Base-by-base conservation (phyloP, 768 basidiomycete species). In the Tricholoma sp. region DNA sequence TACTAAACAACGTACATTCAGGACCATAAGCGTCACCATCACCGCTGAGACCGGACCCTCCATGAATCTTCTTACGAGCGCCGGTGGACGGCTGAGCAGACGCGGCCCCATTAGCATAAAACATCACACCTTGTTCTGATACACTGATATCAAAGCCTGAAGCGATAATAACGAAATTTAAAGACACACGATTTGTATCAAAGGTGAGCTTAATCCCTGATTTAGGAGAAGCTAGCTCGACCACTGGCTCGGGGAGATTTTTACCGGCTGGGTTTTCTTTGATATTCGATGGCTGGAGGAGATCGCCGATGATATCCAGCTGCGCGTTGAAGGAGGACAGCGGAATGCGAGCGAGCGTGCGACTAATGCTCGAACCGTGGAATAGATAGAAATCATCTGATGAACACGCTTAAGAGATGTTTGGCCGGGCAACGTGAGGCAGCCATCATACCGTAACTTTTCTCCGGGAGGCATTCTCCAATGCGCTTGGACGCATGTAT, bases 21-120 rank as follows among this genome's bases (percentile, higher is more conserved):
- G 80, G 74, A 32, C 74, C 71, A 65, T 90, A 89, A 5, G 84
- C 81, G 56, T 85, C 81, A 0, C 82, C 82, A 19, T 76, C 67
- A 22, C 76, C 82, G 50, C 66, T 70, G 18, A 72, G 69, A 21
- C 87, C 87, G n/a, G 81, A 82, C 2, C 88, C 88, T 16, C 88
- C 88, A 63, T 91, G 89, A 34, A 88, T 85, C 68, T 79, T 82
- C 76, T 90, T 89, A 46, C 85, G 77, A 31, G 83, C 80, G 14
- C 80, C 83, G 14, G 74, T 77, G 16, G 71, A 66, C 16, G 74
- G 68, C 50, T 77, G 70, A 12, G 83, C 72, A 54, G 80, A 71
- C 50, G n/a, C n/a, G n/a, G n/a, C n/a, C n/a, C 79, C 82, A 65
- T 85, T 83, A 2, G 86, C 79, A 66, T 90, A 90, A 63, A 89